Base-by-base conservation (phyloP, 306 rosid species). In the Lathyrus sativus region DNA sequence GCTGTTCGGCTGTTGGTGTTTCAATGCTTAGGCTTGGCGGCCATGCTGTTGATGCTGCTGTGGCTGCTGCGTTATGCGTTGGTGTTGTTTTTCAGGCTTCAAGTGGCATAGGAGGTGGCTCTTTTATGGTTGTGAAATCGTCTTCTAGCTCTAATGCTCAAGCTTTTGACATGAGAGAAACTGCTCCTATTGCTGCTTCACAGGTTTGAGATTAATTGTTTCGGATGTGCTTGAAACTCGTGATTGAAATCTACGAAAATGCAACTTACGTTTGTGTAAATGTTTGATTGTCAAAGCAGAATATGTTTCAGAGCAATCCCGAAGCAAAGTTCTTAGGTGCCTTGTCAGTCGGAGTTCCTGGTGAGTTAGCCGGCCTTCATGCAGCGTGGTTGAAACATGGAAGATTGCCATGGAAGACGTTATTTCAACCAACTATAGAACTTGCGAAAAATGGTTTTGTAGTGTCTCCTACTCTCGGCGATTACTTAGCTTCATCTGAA, bases 21-120 rank as follows among this genome's bases (percentile, higher is more conserved):
- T 79, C 86, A 3, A 61, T 83, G 58, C 96, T 92, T 56, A 80
- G 93, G 78, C 73, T 55, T 71, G 95, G 90, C 11, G 98, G 96
- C 6, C 98, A 92, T 74, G 98, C 93, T 9, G 96, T 92, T 79
- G 98, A 92, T 85, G 95, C 96, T 72, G 88, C 96, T 19, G 98
- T 92, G 56, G 96, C 91, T 10, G 71, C 96, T n/a, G 81, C 96
- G 29, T 74, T 90, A 76, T 92, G 98, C 71, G 61, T 86, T 5
- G 98, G 98, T 38, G 93, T 92, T 39, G 96, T 92, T 68, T 65
- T 68, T 55, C 64, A 88, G n/a, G 74, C 76, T 75, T 83, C 93
- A 9, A 92, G 98, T 59, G 98, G 98, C 76, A 86, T 92, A 3
- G 98, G 98, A 18, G 96, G 98, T 18, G 96, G 98, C 13, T 81